A percentile compares a stretch with the other conserved stretches of the same genome.
phyloP scores from a whole-genome alignment of 176 grass and related monocot genomes.

The Oryza glaberrima region DNA sequence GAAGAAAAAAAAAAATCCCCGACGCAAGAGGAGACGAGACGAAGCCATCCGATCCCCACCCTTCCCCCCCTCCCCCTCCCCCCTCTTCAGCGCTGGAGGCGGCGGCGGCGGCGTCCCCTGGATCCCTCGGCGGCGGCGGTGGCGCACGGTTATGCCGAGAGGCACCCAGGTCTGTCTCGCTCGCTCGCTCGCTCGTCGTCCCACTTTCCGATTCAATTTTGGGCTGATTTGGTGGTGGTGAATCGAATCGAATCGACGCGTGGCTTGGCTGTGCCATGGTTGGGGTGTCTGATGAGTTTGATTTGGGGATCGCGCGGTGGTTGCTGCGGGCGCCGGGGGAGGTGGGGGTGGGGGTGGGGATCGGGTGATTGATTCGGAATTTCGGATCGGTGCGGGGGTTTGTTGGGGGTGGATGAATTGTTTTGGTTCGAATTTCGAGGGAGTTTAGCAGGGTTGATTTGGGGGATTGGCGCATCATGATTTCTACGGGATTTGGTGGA shows the following conservation, averaged over 20 bases:
- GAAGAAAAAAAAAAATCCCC: neutral
- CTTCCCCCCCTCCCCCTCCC: no score
- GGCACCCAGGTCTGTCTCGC: conserved; percentile 38
- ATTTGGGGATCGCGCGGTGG: neutral
- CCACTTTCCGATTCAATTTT: neutral
- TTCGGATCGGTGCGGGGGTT: conserved; percentile 7
- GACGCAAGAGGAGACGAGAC: no score
- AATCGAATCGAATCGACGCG: neutral
- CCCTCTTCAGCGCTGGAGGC: neutral
- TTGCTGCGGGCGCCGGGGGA: neutral
- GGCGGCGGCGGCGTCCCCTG: conserved; percentile 33
- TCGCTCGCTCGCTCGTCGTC: neutral
- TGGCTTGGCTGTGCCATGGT: no score
- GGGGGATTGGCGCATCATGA: neutral
- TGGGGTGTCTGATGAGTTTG: neutral
- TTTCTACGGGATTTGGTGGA: neutral
- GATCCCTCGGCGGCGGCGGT: conserved; percentile 43
- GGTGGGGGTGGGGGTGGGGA: neutral
- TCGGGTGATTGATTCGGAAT: conserved; percentile 5
- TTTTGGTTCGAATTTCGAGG: neutral
- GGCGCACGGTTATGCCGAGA: conserved; percentile 53
- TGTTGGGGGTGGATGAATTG: neutral
- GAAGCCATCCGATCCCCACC: no score
- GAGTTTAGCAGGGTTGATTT: neutral
- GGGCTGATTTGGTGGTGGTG: neutral